These are phyloP conservation scores for Quercus tomentella DNA, from an alignment of 331 rosid genomes.

Conservation along the genomic window DNA sequence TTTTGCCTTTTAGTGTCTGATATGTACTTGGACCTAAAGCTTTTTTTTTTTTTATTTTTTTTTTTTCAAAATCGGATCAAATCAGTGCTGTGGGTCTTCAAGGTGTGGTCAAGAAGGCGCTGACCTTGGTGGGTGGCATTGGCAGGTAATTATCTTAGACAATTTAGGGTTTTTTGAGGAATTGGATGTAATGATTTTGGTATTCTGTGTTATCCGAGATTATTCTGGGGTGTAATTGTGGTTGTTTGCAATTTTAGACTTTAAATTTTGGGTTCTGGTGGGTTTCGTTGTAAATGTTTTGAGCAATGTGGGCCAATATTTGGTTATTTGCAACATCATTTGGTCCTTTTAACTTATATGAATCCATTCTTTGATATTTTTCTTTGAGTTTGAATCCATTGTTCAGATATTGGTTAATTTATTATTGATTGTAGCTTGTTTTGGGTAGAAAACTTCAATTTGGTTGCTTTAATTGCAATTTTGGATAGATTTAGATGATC, in stretches of 20 bases:
- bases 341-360: background rate
- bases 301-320: slow-evolving; percentile 29
- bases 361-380: background rate
- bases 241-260: slow-evolving; percentile 11
- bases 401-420: background rate
- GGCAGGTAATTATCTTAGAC: slow-evolving; percentile 68
- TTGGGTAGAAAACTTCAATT: background rate
- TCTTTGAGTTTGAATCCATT: background rate
- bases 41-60: accelerated
- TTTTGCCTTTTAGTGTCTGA: too few relatives aligned
- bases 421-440: background rate
- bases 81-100: slow-evolving; percentile 93
- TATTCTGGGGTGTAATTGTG: slow-evolving; percentile 11
- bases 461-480: background rate
- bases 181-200: background rate
- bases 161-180: background rate
- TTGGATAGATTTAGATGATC: slow-evolving; percentile 5
- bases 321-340: background rate
- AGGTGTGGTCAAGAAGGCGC: slow-evolving; percentile 96
- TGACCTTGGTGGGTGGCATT: slow-evolving; percentile 97
- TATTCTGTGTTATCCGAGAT: background rate
- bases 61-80: background rate
- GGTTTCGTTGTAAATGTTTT: background rate
- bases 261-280: background rate
- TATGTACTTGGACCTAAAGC: too few relatives aligned